A percentile compares a stretch with the other conserved stretches of the same genome.
These are phyloP conservation scores for Pharnaceum exiguum DNA, from an alignment of 148 eudicot genomes.

Conservation along the genomic window DNA sequence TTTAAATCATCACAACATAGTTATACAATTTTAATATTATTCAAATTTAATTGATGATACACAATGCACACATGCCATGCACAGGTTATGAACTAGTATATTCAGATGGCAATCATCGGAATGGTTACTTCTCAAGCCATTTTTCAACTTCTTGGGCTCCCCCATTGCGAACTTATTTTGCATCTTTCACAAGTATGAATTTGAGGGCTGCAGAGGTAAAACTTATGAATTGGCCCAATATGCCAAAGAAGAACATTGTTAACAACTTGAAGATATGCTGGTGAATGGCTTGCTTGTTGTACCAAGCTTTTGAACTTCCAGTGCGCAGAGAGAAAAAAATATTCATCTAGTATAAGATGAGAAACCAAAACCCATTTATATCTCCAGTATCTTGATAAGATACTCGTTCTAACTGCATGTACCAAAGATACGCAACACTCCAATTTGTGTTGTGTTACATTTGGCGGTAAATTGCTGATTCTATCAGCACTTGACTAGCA, in stretches of 20 bases:
- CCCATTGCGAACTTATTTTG: no score
- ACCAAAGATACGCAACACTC: neutral
- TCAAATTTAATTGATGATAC: no score
- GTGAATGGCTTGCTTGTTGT: no score
- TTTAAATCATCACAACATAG: no score
- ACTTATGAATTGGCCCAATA: neutral
- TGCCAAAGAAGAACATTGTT: neutral
- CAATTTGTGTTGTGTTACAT: neutral
- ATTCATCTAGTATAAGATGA: conserved; percentile 8
- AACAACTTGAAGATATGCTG: neutral
- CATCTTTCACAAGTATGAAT: no score
- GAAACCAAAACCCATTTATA: conserved; percentile 14
- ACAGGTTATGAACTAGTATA: no score
- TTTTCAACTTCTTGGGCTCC: no score
- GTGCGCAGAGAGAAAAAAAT: neutral
- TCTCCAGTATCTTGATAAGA: conserved; percentile 18
- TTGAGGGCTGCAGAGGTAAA: neutral
- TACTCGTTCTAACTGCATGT: conserved; percentile 21
- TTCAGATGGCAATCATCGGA: no score
- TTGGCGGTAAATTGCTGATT: neutral
- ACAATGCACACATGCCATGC: no score
- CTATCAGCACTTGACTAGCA: neutral
- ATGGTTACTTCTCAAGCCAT: no score
- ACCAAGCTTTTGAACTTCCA: no score
- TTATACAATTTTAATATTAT: no score